Percentiles rank a stretch among this genome's conserved stretches.
Evolutionary conservation across 176 grass and related monocot species (phyloP).

Genomic region (Miscanthus lutarioriparius): DNA sequence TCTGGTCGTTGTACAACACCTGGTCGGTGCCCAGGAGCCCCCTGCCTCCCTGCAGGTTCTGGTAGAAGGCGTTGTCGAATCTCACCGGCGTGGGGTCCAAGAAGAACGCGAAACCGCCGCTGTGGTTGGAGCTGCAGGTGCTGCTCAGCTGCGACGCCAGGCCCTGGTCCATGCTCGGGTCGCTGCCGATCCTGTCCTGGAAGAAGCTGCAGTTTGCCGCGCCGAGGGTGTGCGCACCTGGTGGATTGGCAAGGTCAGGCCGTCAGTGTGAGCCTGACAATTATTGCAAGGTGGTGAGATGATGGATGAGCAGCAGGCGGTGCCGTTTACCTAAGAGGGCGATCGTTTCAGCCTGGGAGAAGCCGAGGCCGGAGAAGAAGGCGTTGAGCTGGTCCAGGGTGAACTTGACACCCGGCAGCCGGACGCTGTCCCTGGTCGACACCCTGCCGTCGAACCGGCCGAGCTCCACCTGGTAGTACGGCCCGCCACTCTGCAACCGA

Average conservation of each 20-base stretch:
- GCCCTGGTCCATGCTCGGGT: constrained; percentile 22
- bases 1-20: constrained; percentile 53
- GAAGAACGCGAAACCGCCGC: constrained; percentile 17
- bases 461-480: constrained; percentile 52
- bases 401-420: constrained; percentile 39
- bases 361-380: constrained; percentile 41
- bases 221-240: constrained; percentile 50
- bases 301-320: background rate
- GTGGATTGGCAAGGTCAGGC: background rate
- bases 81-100: background rate
- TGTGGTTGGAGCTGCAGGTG: constrained; percentile 22
- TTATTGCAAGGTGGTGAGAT: background rate
- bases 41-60: constrained; percentile 45
- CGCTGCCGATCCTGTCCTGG: constrained; percentile 43
- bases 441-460: constrained; percentile 49
- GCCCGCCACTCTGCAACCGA: constrained; percentile 48
- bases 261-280: background rate
- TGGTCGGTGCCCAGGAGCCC: constrained; percentile 73
- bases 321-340: constrained; percentile 40
- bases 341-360: constrained; percentile 48
- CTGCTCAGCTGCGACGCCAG: constrained; percentile 24
- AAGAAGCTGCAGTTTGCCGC: constrained; percentile 50
- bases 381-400: constrained; percentile 45
- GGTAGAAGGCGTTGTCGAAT: constrained; percentile 76
- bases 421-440: constrained; percentile 38